Evolutionary conservation across 2,329 filamentous ascomycete genomes (phyloP), one percentile per base, ranked within the genome.

Genomic region (Taxawa tesnikishii): DNA sequence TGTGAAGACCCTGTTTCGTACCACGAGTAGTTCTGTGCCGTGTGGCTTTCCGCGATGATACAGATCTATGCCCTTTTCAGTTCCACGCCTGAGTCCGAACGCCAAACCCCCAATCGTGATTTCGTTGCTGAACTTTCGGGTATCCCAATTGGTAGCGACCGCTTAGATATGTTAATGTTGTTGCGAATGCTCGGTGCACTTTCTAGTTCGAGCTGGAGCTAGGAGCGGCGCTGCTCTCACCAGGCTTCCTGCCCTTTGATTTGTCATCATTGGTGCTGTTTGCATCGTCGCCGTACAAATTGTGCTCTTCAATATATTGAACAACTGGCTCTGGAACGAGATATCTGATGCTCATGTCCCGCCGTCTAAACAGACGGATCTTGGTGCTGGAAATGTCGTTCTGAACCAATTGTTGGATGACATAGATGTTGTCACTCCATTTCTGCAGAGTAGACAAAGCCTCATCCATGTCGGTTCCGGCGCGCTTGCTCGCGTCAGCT

Each of bases 381-480:
- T 93, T 77, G 37, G 73, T 77, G 40, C 79, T 85, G 47, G 79
- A 84, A 38, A 90, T 78, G 46, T 90, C 81, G 54, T 88, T 88
- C 43, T 83, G 76, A 29, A 93, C 87, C 31, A 93, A 71, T 56
- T 93, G 83, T 35, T 83, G 80, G 41, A 94, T 88, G 33, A 93
- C 80, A 49, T 83, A 78, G 39, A 94, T 79, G 45, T 93, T 90
- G 46, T 85, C 74, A 48, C 83, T 78, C 73, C 80, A 94, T 38
- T 75, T 72, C 51, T 84, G 78, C 28, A 94, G 64, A 27, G 74
- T 79, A n/a, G 79, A 76, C 28, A 94, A 67, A 2, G 87, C 85
- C 50, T 92, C 82, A 40, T 93, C 82, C 30, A 92, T 80, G 48
- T 93, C 83, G 14, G 84, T 93, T 26, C 85, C 87, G 25, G 76